Conservation (phyloP, 73 alveolate genomes). For the Paramecium primaurelia region DNA sequence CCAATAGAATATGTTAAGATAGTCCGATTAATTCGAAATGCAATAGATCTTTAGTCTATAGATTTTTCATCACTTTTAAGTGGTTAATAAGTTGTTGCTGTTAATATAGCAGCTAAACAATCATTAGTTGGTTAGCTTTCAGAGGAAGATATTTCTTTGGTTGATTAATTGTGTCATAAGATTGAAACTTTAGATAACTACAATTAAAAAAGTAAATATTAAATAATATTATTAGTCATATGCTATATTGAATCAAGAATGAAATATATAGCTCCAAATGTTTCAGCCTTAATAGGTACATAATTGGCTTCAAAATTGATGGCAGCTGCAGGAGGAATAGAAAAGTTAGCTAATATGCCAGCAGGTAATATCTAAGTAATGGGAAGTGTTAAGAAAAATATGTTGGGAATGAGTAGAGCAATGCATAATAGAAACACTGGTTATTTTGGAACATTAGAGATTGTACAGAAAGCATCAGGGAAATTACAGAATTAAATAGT, state of each 20-base stretch:
- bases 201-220: constrained; percentile 19
- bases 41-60: constrained; percentile 66
- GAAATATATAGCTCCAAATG: constrained; percentile 91
- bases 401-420: constrained; percentile 83
- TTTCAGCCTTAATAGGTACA: constrained; percentile 87
- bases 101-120: constrained; percentile 80
- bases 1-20: constrained; percentile 89
- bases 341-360: constrained; percentile 88
- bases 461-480: constrained; percentile 80
- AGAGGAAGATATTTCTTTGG: constrained; percentile 66
- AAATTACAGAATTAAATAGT: constrained; percentile 78
- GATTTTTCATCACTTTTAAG: constrained; percentile 76
- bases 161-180: constrained; percentile 66
- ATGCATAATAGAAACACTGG: constrained; percentile 82
- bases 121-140: constrained; percentile 61
- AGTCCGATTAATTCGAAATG: constrained; percentile 76
- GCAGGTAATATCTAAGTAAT: constrained; percentile 91
- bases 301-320: constrained; percentile 88
- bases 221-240: not conserved
- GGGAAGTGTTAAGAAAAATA: constrained; percentile 84
- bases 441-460: constrained; percentile 78
- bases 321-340: constrained; percentile 94
- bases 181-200: constrained; percentile 63
- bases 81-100: constrained; percentile 78
- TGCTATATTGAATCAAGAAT: constrained; percentile 79